Conservation (phyloP, 2,329 filamentous ascomycete genomes). For the Sclerotinia borealis region DNA sequence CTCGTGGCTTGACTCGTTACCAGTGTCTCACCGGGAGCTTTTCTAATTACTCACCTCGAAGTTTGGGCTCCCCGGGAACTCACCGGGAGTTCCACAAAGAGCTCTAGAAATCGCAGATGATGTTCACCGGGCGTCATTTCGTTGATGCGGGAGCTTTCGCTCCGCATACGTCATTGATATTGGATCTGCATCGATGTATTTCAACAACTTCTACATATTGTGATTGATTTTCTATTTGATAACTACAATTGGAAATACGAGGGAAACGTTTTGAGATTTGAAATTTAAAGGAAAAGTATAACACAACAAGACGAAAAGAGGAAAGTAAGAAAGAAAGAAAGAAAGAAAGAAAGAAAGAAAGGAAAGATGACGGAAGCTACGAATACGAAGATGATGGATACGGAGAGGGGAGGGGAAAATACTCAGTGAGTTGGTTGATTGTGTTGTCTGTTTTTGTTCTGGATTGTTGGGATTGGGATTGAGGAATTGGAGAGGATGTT, state of each 20-base stretch:
- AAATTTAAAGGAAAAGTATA: no score
- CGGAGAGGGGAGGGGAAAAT: constrained; percentile 52
- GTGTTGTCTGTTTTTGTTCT: no score
- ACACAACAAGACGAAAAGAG: not conserved
- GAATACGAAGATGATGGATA: constrained; percentile 47
- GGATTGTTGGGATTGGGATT: not conserved
- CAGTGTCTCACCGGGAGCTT: not conserved
- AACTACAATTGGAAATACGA: no score
- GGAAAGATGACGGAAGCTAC: constrained; percentile 16
- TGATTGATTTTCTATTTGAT: no score
- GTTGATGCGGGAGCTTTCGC: not conserved
- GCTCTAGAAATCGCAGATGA: not conserved
- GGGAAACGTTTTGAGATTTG: no score
- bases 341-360: not conserved
- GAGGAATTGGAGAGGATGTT: not conserved
- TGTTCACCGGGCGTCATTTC: not conserved
- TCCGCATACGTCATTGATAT: constrained; percentile 1
- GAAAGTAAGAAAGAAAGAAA: not conserved
- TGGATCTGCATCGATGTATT: not conserved
- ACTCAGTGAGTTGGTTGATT: constrained; percentile 44
- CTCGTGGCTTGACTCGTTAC: no score
- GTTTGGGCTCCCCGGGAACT: no score
- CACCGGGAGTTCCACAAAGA: not conserved
- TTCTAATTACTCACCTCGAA: no score
- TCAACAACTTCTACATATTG: no score